Percentiles rank a stretch among this genome's conserved stretches.
phyloP scores from a whole-genome alignment of 495 filamentous ascomycete species.

The Cercophora scortea region DNA sequence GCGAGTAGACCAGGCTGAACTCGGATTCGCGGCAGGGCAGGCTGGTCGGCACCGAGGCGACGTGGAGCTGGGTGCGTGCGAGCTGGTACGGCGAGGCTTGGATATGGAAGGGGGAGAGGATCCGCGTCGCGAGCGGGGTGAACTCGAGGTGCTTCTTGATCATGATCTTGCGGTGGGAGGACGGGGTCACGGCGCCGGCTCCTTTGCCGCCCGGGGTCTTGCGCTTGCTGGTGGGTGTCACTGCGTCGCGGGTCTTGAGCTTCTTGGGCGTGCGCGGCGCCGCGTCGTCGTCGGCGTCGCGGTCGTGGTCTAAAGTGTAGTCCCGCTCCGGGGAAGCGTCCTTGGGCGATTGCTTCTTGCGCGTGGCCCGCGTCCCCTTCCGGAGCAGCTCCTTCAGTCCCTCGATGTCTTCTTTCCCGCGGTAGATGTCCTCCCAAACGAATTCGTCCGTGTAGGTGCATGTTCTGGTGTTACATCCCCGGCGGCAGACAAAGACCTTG shows the following conservation, averaged over 20 bases:
- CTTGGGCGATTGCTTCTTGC: conserved; percentile 34
- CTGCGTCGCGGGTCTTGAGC: conserved; percentile 16
- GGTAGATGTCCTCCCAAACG: conserved; percentile 77
- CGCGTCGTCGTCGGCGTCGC: conserved; percentile 39
- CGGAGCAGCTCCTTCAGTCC: conserved; percentile 57
- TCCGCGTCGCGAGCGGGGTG: conserved; percentile 82
- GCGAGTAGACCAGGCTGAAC: conserved; percentile 83
- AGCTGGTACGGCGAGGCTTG: conserved; percentile 86
- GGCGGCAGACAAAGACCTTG: conserved; percentile 84
- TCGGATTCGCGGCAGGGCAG: conserved; percentile 90
- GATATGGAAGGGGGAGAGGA: conserved; percentile 68
- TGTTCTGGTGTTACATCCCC: conserved; percentile 81
- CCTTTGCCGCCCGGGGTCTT: conserved; percentile 34
- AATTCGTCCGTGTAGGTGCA: conserved; percentile 92
- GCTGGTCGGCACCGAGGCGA: conserved; percentile 80
- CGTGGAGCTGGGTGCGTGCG: conserved; percentile 82
- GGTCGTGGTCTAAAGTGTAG: conserved; percentile 34
- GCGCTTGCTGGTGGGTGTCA: conserved; percentile 28
- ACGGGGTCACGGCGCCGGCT: conserved; percentile 52
- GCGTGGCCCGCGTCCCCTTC: conserved; percentile 61
- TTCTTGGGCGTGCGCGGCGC: conserved; percentile 30
- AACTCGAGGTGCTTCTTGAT: conserved; percentile 92
- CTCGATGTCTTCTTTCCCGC: conserved; percentile 54
- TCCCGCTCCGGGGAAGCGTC: conserved; percentile 33
- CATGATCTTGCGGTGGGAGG: conserved; percentile 59